Evolutionary conservation across 2,329 filamentous ascomycete species (phyloP).

Genomic region (Pleomassaria siparia): DNA sequence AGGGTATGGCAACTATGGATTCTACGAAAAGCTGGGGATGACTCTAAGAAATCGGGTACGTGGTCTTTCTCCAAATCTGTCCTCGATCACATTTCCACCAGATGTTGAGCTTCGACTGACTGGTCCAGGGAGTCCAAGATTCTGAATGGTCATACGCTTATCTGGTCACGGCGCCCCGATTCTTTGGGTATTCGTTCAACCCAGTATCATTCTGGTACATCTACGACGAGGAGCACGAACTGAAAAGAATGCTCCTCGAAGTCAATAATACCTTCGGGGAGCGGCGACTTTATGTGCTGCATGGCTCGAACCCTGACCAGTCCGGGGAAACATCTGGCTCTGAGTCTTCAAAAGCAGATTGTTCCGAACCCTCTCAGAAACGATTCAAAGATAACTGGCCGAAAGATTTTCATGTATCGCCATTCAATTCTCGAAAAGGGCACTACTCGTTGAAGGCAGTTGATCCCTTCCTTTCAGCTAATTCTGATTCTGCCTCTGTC

Average conservation of each 20-base stretch:
- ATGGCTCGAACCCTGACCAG: conserved; percentile 37
- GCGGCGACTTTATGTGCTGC: conserved; percentile 65
- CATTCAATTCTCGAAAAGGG: conserved; percentile 64
- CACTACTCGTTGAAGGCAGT: conserved; percentile 50
- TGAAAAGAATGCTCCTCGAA: conserved; percentile 69
- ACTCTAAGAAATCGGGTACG: conserved; percentile 61
- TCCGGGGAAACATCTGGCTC: conserved; percentile 20
- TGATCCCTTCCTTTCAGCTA: conserved; percentile 45
- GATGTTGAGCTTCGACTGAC: conserved; percentile 5
- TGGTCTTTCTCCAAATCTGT: conserved; percentile 2
- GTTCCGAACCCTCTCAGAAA: conserved; percentile 11
- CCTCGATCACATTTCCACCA: not conserved
- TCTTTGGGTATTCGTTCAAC: conserved; percentile 72
- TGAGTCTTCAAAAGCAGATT: conserved; percentile 1
- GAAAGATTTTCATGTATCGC: conserved; percentile 77
- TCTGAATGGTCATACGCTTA: conserved; percentile 67
- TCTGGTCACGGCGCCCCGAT: conserved; percentile 68
- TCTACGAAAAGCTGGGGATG: conserved; percentile 63
- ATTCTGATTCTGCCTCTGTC: conserved; percentile 43
- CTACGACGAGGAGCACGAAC: conserved; percentile 59
- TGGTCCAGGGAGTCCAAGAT: conserved; percentile 57
- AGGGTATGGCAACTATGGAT: conserved; percentile 52
- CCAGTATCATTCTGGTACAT: conserved; percentile 80
- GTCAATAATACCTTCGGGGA: conserved; percentile 79
- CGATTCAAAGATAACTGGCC: conserved; percentile 57